These are phyloP conservation scores for Saturnispora ahearnii DNA, from an alignment of 805 yeast genomes.

Conservation along the genomic window DNA sequence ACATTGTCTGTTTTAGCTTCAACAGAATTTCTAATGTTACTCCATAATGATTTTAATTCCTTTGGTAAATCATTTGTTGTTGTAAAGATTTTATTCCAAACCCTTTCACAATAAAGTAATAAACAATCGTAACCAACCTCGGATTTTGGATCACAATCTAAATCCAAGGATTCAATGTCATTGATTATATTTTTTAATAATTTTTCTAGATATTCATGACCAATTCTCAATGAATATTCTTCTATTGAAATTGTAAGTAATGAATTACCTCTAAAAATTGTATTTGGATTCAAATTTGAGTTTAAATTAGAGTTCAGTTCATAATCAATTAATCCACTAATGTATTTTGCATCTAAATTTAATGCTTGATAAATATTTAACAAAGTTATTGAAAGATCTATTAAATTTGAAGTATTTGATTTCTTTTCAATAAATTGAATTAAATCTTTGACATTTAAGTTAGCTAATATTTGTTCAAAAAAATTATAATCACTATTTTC, in stretches of 20 bases:
- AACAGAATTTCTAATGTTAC: slow-evolving; percentile 51
- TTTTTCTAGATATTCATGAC: slow-evolving; percentile 67
- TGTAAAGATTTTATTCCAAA: slow-evolving; percentile 58
- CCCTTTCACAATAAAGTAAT: slow-evolving; percentile 33
- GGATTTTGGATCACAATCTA: slow-evolving; percentile 63
- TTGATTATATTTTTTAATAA: slow-evolving; percentile 64
- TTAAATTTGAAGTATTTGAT: slow-evolving; percentile 32
- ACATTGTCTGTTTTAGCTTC: slow-evolving; percentile 46
- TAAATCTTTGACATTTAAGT: slow-evolving; percentile 45
- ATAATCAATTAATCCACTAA: slow-evolving; percentile 53
- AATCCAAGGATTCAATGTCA: slow-evolving; percentile 37
- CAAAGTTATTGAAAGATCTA: slow-evolving; percentile 47
- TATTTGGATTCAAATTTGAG: slow-evolving; percentile 34
- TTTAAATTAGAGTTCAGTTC: slow-evolving; percentile 46
- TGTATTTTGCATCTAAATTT: slow-evolving; percentile 63
- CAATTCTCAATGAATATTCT: slow-evolving; percentile 62
- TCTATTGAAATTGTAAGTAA: slow-evolving; percentile 77
- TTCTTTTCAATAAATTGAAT: slow-evolving; percentile 36
- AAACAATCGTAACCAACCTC: slow-evolving; percentile 30
- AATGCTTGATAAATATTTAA: slow-evolving; percentile 69
- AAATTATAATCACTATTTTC: slow-evolving; percentile 51
- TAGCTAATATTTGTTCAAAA: slow-evolving; percentile 51
- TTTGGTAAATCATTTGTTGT: slow-evolving; percentile 72
- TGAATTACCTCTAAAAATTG: slow-evolving; percentile 78
- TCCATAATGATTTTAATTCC: slow-evolving; percentile 55